These are phyloP conservation scores for Stephania japonica DNA, from an alignment of 164 flowering plant species.

Conservation along the genomic window DNA sequence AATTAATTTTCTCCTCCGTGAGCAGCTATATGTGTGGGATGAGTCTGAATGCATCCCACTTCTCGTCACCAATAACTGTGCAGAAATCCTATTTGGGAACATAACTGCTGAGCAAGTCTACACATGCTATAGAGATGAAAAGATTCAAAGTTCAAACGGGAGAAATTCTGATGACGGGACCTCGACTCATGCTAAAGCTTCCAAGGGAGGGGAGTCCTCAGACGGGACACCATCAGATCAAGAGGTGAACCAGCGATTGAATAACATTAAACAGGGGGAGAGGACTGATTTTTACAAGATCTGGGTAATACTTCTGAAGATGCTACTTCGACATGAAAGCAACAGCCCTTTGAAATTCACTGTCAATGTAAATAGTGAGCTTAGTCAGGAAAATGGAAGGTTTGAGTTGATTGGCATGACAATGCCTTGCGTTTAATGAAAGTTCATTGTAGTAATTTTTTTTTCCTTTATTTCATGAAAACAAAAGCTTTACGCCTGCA, in stretches of 20 bases:
- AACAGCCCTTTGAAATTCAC: conserved; percentile 55
- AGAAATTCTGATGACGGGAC: conserved; percentile 9
- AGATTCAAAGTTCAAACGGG: background rate
- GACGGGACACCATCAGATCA: conserved; percentile 5
- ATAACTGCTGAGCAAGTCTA: conserved; percentile 57
- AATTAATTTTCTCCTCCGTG: background rate
- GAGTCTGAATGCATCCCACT: conserved; percentile 46
- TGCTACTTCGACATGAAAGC: conserved; percentile 42
- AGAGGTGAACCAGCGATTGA: conserved; percentile 10
- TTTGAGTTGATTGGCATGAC: conserved; percentile 50
- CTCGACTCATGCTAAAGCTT: background rate
- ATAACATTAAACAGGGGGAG: conserved; percentile 7
- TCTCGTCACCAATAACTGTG: conserved; percentile 57
- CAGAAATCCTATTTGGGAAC: conserved; percentile 68
- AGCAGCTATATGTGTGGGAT: conserved; percentile 79
- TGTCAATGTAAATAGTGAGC: conserved; percentile 31
- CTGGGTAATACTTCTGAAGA: conserved; percentile 60
- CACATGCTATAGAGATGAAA: conserved; percentile 25
- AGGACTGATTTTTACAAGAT: conserved; percentile 32
- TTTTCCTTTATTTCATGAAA: too few relatives aligned
- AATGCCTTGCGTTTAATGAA: conserved; percentile 31
- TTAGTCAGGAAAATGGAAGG: conserved; percentile 46
- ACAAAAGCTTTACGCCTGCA: too few relatives aligned
- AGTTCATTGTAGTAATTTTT: too few relatives aligned
- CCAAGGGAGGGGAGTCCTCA: background rate